phyloP scores from a whole-genome alignment of 2,329 filamentous ascomycete species.

The Cladophialophora yegresii region DNA sequence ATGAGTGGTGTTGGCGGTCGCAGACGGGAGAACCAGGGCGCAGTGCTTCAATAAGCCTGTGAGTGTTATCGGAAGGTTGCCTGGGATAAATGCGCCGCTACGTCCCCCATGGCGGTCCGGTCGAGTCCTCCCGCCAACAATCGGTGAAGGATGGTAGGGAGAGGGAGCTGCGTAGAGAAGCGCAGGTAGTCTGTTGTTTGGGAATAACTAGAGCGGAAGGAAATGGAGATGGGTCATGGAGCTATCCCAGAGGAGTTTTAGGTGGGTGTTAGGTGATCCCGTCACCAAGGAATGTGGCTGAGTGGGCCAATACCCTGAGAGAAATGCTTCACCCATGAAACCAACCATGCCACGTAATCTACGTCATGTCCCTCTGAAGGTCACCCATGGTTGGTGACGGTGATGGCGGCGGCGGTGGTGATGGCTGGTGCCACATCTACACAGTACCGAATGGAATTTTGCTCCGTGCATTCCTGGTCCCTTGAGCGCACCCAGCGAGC shows the following conservation, averaged over 20 bases:
- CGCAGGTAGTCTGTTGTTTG: not conserved
- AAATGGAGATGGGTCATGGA: not conserved
- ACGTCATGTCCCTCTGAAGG: not conserved
- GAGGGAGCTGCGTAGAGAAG: conserved; percentile 4
- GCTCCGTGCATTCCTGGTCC: too few species aligned
- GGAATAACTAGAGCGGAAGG: not conserved
- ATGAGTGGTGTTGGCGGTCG: not conserved
- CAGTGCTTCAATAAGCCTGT: conserved; percentile 4
- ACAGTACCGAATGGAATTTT: not conserved
- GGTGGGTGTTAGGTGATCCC: not conserved
- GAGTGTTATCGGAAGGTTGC: conserved; percentile 22
- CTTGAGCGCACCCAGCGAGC: too few species aligned
- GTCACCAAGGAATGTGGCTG: too few species aligned
- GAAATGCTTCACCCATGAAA: not conserved
- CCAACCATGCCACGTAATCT: not conserved
- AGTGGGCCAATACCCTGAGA: not conserved
- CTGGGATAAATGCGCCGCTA: conserved; percentile 16
- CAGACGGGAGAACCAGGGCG: conserved; percentile 8
- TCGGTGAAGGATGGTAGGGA: not conserved
- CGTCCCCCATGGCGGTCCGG: conserved; percentile 21
- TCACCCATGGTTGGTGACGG: too few species aligned
- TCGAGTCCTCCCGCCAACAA: not conserved
- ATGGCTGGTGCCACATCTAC: not conserved
- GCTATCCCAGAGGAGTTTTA: not conserved
- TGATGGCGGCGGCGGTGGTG: too few species aligned